Evolutionary conservation across 176 grass and related monocot species (phyloP).

Genomic region (maize (Zea mays)): Zm-B73-REFERENCE-NAM-5.0 NC_050102.1:126552001-126552500

Average conservation of each 20-base stretch:
- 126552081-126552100: neutral
- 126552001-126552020: neutral
- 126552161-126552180: conserved; percentile 38
- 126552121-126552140: conserved; percentile 41
- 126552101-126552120: conserved; percentile 17
- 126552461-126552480: neutral
- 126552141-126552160: conserved; percentile 1
- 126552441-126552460: conserved; percentile 6
- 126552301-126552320: conserved; percentile 32
- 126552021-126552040: conserved; percentile 40
- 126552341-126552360: conserved; percentile 29
- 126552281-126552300: neutral
- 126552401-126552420: neutral
- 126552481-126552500: neutral
- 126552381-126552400: neutral
- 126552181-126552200: conserved; percentile 52
- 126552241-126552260: conserved; percentile 46
- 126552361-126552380: conserved; percentile 13
- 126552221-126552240: neutral
- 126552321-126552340: conserved; percentile 23
- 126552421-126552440: neutral
- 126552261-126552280: conserved; percentile 11
- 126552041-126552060: conserved; percentile 24
- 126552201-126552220: conserved; percentile 33
- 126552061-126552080: neutral